Evolutionary conservation across 106 monocot genomes (phyloP).

Genomic region (Dendrobium chrysotoxum): DNA sequence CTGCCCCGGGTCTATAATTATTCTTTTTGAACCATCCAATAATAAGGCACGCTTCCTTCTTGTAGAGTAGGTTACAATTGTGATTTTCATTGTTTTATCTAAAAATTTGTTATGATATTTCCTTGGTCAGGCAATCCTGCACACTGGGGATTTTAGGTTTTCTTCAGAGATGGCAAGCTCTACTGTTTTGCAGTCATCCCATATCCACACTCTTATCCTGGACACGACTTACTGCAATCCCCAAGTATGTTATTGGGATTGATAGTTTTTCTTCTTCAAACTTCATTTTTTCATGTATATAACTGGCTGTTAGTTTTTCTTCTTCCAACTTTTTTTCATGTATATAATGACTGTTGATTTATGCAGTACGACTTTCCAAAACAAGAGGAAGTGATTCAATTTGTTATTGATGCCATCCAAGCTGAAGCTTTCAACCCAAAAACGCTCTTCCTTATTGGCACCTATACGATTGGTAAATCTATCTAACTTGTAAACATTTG

Average conservation of each 20-base stretch:
- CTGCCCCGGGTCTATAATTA: slow-evolving; percentile 89
- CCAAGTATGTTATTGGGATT: slow-evolving; percentile 39
- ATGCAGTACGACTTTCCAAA: slow-evolving; percentile 96
- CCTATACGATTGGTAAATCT: slow-evolving; percentile 82
- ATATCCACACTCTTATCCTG: slow-evolving; percentile 77
- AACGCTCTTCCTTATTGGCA: slow-evolving; percentile 91
- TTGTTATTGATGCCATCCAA: slow-evolving; percentile 97
- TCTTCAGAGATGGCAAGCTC: slow-evolving; percentile 66
- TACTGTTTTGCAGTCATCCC: slow-evolving; percentile 48
- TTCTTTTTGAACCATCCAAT: slow-evolving; percentile 94
- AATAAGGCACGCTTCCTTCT: slow-evolving; percentile 54
- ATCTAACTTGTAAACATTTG: not conserved
- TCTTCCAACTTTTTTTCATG: not conserved
- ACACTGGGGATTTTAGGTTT: slow-evolving; percentile 96
- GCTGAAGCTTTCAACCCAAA: slow-evolving; percentile 96
- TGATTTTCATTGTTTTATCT: not conserved
- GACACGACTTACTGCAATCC: slow-evolving; percentile 97
- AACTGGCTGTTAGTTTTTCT: not conserved
- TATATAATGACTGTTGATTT: not conserved
- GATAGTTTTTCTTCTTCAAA: not conserved
- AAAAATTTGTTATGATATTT: not conserved
- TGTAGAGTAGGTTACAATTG: not conserved
- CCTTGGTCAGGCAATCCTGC: slow-evolving; percentile 63
- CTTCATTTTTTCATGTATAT: not conserved
- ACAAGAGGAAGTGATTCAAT: slow-evolving; percentile 87